Evolutionary conservation across 768 basidiomycete species (phyloP).

Genomic region (Kwoniella dejecticola): DNA sequence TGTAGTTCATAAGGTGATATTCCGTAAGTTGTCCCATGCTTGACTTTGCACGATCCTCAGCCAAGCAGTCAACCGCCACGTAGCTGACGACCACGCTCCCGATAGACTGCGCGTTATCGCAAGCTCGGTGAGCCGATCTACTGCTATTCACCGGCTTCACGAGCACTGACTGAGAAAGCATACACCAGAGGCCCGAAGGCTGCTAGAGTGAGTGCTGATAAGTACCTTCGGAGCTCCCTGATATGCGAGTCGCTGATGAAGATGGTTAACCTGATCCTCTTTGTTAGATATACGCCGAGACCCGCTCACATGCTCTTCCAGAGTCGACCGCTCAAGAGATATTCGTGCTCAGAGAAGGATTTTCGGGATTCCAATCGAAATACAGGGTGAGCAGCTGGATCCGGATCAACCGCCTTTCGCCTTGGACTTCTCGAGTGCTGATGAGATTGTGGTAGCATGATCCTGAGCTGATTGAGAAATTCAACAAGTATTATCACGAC

Average conservation of each 20-base stretch:
- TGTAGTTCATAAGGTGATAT: slow-evolving; percentile 49
- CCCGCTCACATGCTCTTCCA: slow-evolving; percentile 24
- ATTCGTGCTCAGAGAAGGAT: slow-evolving; percentile 52
- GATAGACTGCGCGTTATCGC: slow-evolving; percentile 53
- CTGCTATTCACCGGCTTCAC: background rate
- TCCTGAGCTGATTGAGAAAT: slow-evolving; percentile 53
- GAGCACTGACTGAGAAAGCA: slow-evolving; percentile 4
- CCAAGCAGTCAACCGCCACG: background rate
- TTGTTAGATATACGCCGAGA: slow-evolving; percentile 56
- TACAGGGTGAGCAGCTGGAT: slow-evolving; percentile 40
- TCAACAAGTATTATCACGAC: slow-evolving; percentile 53
- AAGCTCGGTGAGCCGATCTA: slow-evolving; percentile 37
- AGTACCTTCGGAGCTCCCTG: background rate
- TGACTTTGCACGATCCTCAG: background rate
- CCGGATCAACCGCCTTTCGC: too few relatives aligned
- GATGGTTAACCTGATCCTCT: too few relatives aligned
- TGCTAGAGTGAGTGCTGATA: slow-evolving; percentile 43
- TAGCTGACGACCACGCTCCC: too few relatives aligned
- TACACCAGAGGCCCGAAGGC: slow-evolving; percentile 50
- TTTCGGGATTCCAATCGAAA: slow-evolving; percentile 50
- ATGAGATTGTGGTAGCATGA: slow-evolving; percentile 36
- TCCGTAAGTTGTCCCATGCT: slow-evolving; percentile 35
- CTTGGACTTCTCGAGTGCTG: too few relatives aligned
- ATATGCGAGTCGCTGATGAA: too few relatives aligned
- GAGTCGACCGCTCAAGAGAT: slow-evolving; percentile 36